A percentile compares a stretch with the other conserved stretches of the same genome.
Conservation (phyloP, 805 yeast species). For the Wickerhamomyces subpelliculosus region DNA sequence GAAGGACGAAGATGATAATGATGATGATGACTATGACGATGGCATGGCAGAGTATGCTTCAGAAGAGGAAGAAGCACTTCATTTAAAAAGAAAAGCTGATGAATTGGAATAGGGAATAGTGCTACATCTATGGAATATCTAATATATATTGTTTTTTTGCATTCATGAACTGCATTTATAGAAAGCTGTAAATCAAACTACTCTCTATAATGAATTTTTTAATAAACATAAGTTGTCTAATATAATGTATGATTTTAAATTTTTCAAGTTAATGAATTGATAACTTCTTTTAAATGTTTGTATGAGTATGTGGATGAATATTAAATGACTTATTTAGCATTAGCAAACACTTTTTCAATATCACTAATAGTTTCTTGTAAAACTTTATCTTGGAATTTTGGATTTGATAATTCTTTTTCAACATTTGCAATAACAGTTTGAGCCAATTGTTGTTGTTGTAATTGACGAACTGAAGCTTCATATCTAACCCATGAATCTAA, state of each 20-base stretch:
- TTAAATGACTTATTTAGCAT: constrained; percentile 16
- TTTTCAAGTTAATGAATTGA: too few species aligned
- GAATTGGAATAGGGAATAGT: background rate
- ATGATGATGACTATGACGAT: too few species aligned
- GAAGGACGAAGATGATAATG: too few species aligned
- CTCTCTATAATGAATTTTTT: background rate
- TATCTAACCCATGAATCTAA: constrained; percentile 99
- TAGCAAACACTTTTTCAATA: constrained; percentile 75
- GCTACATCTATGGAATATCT: too few species aligned
- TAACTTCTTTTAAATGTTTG: background rate
- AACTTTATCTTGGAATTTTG: constrained; percentile 90
- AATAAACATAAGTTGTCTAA: background rate
- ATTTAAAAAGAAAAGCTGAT: constrained; percentile 1
- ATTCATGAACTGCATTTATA: constrained; percentile 1
- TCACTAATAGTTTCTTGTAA: constrained; percentile 89
- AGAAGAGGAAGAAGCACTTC: constrained; percentile 13
- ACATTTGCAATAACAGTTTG: constrained; percentile 83
- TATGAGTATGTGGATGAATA: background rate
- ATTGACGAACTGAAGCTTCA: constrained; percentile 93
- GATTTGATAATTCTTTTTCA: constrained; percentile 72
- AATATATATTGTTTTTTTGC: background rate
- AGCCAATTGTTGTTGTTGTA: constrained; percentile 90
- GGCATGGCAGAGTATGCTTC: constrained; percentile 10
- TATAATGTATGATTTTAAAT: background rate
- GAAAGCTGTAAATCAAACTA: background rate